phyloP scores from a whole-genome alignment of 352 stramenopile genomes.

The Phytophthora capsici region DNA sequence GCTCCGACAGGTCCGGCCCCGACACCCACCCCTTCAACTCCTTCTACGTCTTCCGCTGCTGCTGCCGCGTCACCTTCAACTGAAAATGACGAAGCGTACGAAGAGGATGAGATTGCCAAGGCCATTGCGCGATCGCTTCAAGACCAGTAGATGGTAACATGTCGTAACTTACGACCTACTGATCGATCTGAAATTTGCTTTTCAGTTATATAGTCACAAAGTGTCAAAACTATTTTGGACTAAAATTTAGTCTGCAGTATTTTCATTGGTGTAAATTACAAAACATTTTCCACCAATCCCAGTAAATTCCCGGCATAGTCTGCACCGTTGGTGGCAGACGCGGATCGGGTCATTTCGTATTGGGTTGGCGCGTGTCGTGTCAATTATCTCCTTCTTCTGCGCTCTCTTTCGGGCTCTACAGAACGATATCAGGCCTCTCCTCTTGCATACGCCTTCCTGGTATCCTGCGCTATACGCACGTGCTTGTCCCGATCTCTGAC shows the following conservation, averaged over 20 bases:
- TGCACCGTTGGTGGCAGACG: constrained; percentile 34
- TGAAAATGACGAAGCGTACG: constrained; percentile 41
- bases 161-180: too few species aligned
- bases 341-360: constrained; percentile 32
- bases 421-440: neutral
- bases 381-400: constrained; percentile 2
- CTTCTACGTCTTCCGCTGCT: constrained; percentile 12
- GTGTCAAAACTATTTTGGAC: neutral
- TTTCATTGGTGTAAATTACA: constrained; percentile 2
- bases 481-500: constrained; percentile 1
- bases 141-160: constrained; percentile 65
- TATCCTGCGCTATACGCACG: neutral
- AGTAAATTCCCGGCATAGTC: constrained; percentile 11
- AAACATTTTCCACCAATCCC: constrained; percentile 27
- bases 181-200: too few species aligned
- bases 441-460: neutral
- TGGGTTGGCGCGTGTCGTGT: constrained; percentile 3
- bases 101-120: constrained; percentile 82
- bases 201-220: too few species aligned
- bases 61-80: constrained; percentile 18
- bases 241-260: too few species aligned
- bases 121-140: constrained; percentile 82
- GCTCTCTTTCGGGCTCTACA: constrained; percentile 8
- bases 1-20: constrained; percentile 11
- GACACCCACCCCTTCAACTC: constrained; percentile 1